Conservation (phyloP, 2,329 filamentous ascomycete genomes). For the Arthroderma uncinatum region DNA sequence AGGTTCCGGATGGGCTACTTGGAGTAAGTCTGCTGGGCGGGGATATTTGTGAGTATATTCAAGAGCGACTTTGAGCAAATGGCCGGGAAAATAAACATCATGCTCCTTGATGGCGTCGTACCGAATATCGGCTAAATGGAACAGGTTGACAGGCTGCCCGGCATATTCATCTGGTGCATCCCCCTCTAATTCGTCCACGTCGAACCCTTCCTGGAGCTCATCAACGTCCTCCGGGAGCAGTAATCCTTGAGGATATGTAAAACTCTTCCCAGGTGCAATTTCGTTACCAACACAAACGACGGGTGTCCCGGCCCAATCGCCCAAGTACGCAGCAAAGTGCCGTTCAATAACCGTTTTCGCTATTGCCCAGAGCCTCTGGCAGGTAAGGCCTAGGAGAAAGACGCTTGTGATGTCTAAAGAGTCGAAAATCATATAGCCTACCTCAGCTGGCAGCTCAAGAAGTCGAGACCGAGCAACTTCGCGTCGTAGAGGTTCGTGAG, state of each 20-base stretch:
- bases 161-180: too few species aligned
- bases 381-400: background rate
- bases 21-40: background rate
- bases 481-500: background rate
- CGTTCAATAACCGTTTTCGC: background rate
- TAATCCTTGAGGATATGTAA: slow-evolving; percentile 12
- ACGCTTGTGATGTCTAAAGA: background rate
- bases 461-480: background rate
- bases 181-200: too few species aligned
- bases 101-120: too few species aligned
- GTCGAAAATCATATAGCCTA: background rate
- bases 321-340: slow-evolving; percentile 10
- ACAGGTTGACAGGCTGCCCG: background rate
- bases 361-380: background rate
- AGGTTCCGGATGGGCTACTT: background rate
- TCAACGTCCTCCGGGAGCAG: slow-evolving; percentile 15
- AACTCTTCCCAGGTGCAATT: slow-evolving; percentile 11
- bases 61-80: too few species aligned
- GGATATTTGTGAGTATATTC: too few species aligned
- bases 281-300: slow-evolving; percentile 21
- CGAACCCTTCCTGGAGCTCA: slow-evolving; percentile 11
- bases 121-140: background rate
- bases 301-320: slow-evolving; percentile 22
- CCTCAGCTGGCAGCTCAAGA: background rate
- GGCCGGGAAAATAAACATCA: too few species aligned